Evolutionary conservation across 2,329 filamentous ascomycete species (phyloP).

Genomic region (Aureobasidium sp.): DNA sequence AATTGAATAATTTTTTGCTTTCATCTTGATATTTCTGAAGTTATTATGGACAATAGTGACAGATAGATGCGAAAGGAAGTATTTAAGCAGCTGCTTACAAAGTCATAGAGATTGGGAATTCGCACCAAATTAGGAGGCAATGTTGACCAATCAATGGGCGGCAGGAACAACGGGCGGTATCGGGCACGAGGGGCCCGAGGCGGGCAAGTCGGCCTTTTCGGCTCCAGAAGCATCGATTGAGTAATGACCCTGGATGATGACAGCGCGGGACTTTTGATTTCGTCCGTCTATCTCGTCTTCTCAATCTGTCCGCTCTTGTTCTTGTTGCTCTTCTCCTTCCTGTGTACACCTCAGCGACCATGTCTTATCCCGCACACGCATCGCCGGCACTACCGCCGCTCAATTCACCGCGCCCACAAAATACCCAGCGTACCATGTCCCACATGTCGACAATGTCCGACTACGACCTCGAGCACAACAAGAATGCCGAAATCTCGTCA

Average conservation of each 20-base stretch:
- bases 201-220: constrained; percentile 2
- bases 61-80: not conserved
- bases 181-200: constrained; percentile 5
- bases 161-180: not conserved
- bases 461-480: constrained; percentile 29
- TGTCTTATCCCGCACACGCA: constrained; percentile 33
- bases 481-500: constrained; percentile 21
- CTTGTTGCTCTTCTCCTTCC: not conserved
- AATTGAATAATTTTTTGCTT: not conserved
- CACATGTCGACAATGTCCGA: constrained; percentile 29
- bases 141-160: not conserved
- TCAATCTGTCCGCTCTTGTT: not conserved
- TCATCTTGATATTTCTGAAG: not conserved
- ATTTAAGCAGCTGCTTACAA: not conserved
- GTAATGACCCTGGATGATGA: constrained; percentile 6
- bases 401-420: constrained; percentile 45
- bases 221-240: not conserved
- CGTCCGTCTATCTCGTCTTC: not conserved
- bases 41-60: not conserved
- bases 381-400: constrained; percentile 36
- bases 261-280: constrained; percentile 7
- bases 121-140: not conserved
- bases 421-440: constrained; percentile 29
- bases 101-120: not conserved
- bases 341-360: not conserved